Evolutionary conservation across 1,139 yeast species (phyloP), one percentile per base, ranked within the genome.

Genomic region (Pneumocystis jirovecii): DNA sequence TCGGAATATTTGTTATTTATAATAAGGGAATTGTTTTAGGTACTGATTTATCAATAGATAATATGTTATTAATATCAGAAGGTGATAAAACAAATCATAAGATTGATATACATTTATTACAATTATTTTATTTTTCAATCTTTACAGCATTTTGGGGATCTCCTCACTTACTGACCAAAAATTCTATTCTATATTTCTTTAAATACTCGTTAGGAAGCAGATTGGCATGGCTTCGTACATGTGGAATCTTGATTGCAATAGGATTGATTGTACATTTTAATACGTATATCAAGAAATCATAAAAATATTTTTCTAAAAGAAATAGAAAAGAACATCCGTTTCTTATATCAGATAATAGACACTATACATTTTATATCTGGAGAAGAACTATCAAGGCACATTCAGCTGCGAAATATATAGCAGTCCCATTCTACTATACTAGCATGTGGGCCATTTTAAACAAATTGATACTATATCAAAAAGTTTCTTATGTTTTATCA

Each of bases 301-400:
- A 76, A 29, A 79, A 77, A 67, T 66, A 12, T 45, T 79, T 83
- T 21, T 25, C 34, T 50, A 50, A 50, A 59, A 78, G 79, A 65
- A 86, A 82, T 72, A 87, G 96, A 0, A 79, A 86, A 10, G 85
- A 85, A 3, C 98, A 95, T 73, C 97, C 97, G 12, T 95, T 91
- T 74, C 75, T 93, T 60, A 79, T 91, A 63, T 96, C 98, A 0
- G 99, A 95, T 74, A 95, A 95, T 76, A 83, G 98, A 69, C 98
- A 93, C 74, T 89, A 85, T 73, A 85, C 96, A 0, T 93, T 93
- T 73, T 95, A 93, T 76, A 56, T 67, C 10, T 89, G 87, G 82
- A 82, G 83, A 66, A 82, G 82, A 67, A 71, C 91, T 21, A 78
- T 89, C 60, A 75, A 78, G 68, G 77, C 77, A 42, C 75, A 73